Evolutionary conservation across 208 protist species (phyloP).

Genomic region (Crithidia mellificae): DNA sequence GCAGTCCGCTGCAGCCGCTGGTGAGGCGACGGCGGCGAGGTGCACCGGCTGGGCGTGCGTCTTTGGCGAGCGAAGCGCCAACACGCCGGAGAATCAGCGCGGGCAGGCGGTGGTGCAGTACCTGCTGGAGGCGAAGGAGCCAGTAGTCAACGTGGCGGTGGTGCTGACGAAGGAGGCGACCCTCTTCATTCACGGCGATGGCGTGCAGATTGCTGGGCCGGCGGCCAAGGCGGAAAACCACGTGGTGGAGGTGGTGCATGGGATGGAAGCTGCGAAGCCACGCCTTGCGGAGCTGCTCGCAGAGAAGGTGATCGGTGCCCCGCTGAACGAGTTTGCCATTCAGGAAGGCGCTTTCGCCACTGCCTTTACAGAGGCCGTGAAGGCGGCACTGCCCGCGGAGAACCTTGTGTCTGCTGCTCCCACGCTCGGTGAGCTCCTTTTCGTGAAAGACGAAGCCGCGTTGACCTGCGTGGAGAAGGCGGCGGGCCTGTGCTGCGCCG

Average conservation of each 20-base stretch:
- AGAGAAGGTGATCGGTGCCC: slow-evolving; percentile 46
- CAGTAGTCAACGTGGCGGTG: slow-evolving; percentile 53
- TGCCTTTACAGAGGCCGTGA: slow-evolving; percentile 39
- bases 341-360: slow-evolving; percentile 75
- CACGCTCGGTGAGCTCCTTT: slow-evolving; percentile 77
- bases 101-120: slow-evolving; percentile 82
- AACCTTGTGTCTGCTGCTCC: slow-evolving; percentile 60
- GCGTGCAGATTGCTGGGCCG: slow-evolving; percentile 24
- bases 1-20: slow-evolving; percentile 22
- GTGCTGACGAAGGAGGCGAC: slow-evolving; percentile 46
- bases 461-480: slow-evolving; percentile 71
- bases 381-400: slow-evolving; percentile 24
- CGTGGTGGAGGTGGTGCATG: slow-evolving; percentile 16
- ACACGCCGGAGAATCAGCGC: slow-evolving; percentile 84
- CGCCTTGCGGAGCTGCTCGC: slow-evolving; percentile 34
- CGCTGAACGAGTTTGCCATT: slow-evolving; percentile 71
- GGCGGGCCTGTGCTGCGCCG: slow-evolving; percentile 70
- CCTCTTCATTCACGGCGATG: slow-evolving; percentile 48
- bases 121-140: slow-evolving; percentile 50
- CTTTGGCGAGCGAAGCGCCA: slow-evolving; percentile 62
- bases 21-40: slow-evolving; percentile 27
- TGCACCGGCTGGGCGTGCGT: slow-evolving; percentile 59
- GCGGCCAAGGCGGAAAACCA: slow-evolving; percentile 16
- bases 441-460: slow-evolving; percentile 78
- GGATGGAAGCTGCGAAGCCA: slow-evolving; percentile 12